phyloP scores from a whole-genome alignment of 2,329 filamentous ascomycete genomes.

The Blastomyces parvus region DNA sequence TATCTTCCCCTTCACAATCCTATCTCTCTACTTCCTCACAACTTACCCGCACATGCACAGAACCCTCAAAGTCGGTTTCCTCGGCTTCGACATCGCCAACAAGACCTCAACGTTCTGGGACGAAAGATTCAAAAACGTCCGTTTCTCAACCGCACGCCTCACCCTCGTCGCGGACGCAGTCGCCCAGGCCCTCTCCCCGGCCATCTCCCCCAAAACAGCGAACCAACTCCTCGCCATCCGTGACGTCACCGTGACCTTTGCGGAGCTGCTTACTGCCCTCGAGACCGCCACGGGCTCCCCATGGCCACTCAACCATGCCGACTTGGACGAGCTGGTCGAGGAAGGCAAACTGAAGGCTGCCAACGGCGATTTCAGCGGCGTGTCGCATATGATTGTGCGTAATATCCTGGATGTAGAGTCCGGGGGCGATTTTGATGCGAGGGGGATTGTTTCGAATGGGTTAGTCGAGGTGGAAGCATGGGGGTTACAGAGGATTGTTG shows the following conservation, averaged over 20 bases:
- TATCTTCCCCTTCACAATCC: background rate
- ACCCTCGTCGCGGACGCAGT: constrained; percentile 16
- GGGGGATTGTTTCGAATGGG: constrained; percentile 12
- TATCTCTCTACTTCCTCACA: background rate
- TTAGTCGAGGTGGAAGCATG: constrained; percentile 7
- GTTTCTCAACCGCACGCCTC: constrained; percentile 18
- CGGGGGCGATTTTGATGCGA: constrained; percentile 14
- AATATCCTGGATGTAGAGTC: constrained; percentile 9
- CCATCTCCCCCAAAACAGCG: constrained; percentile 12
- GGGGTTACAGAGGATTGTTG: constrained; percentile 4
- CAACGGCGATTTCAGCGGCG: constrained; percentile 14
- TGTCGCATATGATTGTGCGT: constrained; percentile 9
- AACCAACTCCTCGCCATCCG: constrained; percentile 13
- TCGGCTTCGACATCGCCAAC: constrained; percentile 26
- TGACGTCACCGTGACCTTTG: constrained; percentile 9
- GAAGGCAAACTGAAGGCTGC: constrained; percentile 10
- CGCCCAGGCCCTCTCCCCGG: constrained; percentile 15
- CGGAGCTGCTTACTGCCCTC: constrained; percentile 10
- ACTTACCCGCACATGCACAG: background rate
- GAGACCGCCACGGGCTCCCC: constrained; percentile 12
- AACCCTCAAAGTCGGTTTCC: constrained; percentile 19
- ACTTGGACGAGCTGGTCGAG: constrained; percentile 11
- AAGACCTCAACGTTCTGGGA: constrained; percentile 22
- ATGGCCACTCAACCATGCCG: constrained; percentile 10
- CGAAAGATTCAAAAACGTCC: constrained; percentile 14